Conservation (phyloP, 805 yeast species). For the Sungouiella thailandica region DNA sequence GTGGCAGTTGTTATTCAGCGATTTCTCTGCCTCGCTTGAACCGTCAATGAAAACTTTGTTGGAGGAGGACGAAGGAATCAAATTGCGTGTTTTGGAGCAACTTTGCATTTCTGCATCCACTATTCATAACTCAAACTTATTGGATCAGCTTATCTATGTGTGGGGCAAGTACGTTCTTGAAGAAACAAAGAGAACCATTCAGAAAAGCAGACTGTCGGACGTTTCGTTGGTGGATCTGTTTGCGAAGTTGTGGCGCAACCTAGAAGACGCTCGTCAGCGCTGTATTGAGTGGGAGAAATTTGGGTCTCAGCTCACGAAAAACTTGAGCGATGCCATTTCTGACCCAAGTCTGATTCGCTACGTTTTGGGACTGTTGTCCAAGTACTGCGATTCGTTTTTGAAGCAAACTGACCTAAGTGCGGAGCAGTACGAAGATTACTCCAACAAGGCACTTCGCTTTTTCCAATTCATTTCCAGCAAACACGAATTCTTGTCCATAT, state of each 20-base stretch:
- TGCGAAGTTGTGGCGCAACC: constrained; percentile 10
- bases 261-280: too few relatives aligned
- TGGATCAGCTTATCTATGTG: constrained; percentile 11
- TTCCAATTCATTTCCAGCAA: constrained; percentile 33
- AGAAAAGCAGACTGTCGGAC: constrained; percentile 1
- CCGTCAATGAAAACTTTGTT: constrained; percentile 19
- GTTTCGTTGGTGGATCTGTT: constrained; percentile 9
- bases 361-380: constrained; percentile 22
- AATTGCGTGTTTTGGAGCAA: constrained; percentile 3
- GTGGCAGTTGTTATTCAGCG: constrained; percentile 28
- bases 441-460: constrained; percentile 20
- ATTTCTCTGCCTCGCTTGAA: constrained; percentile 18
- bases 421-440: too few relatives aligned
- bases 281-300: constrained; percentile 32
- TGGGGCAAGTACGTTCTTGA: too few relatives aligned
- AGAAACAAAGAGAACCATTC: constrained; percentile 5
- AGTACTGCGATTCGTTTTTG: constrained; percentile 28
- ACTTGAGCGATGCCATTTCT: constrained; percentile 12
- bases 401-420: constrained; percentile 14
- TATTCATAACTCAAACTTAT: too few relatives aligned
- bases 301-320: constrained; percentile 17
- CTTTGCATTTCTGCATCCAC: constrained; percentile 18
- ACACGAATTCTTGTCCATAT: constrained; percentile 24
- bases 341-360: too few relatives aligned
- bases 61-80: background rate